Base-by-base conservation (phyloP, 2,329 filamentous ascomycete genomes). In the Ceratocystis huliohia region DNA sequence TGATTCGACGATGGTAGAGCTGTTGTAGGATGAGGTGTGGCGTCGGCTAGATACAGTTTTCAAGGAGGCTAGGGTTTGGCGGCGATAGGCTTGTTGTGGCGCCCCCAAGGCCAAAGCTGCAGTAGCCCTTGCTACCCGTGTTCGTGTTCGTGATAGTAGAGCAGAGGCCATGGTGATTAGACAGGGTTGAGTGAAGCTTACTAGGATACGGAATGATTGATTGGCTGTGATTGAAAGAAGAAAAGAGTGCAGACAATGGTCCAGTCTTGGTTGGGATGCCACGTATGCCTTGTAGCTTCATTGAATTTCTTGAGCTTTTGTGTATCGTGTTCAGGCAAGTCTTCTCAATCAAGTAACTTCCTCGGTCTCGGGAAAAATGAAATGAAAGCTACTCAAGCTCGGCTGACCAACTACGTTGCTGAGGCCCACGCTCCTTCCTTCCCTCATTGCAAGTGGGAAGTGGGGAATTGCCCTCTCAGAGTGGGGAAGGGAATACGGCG, bases 131-230 rank as follows among this genome's bases (percentile, higher is more conserved):
- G 56, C 17, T 1, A 8, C 15, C 5, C 56, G 56, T 59, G 56
- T 59, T 59, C 56, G 56, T 59, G 56, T 59, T 37, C 56, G 56
- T 20, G 56, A 59, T 15, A 59, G 56, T 3, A 59, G 15, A 6
- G 30, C 28, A 30, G 28, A n/a, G 17, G 28, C 30, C 56, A 33
- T 59, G 6, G 48, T 53, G 17, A 20, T 59, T 10, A 28, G 5
- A 15, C 30, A 37, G 22, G 56, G 56, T 4, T n/a, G 37, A 2
- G 17, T 37, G 30, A 59, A 25, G 28, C 5, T 37, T n/a, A 37
- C n/a, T 5, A 17, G 28, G 28, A n/a, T 4, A 28, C 6, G 25
- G 46, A 48, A 10, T 20, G 46, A 20, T 20, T 48, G n/a, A 22
- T 48, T 53, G 22, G 48, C 20, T 15, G 48, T 28, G 48, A 5